Conservation (phyloP, 805 yeast species). For the Yueomyces sp. region DNA sequence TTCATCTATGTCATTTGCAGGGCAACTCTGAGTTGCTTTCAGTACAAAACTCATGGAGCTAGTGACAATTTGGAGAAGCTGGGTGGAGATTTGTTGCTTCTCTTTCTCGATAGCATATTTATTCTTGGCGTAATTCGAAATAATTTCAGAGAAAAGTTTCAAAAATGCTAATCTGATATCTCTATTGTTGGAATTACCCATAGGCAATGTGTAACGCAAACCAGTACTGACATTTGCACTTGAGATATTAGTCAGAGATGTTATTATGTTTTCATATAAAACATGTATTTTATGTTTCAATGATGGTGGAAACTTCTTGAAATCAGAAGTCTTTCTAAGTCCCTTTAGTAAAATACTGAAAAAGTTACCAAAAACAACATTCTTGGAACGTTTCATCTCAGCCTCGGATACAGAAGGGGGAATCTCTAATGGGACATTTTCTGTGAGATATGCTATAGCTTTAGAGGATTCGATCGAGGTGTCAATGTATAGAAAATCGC, state of each 20-base stretch:
- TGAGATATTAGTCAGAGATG: conserved; percentile 53
- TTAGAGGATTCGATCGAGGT: conserved; percentile 52
- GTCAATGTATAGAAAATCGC: conserved; percentile 39
- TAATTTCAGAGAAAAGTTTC: conserved; percentile 62
- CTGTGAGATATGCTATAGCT: conserved; percentile 42
- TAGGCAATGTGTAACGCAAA: conserved; percentile 57
- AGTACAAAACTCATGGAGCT: conserved; percentile 32
- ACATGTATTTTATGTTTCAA: conserved; percentile 39
- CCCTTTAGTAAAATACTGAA: conserved; percentile 45
- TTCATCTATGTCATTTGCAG: conserved; percentile 55
- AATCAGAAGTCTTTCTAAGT: conserved; percentile 26
- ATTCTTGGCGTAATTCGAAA: conserved; percentile 23
- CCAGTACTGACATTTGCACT: conserved; percentile 70
- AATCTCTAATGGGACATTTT: conserved; percentile 43
- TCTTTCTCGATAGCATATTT: conserved; percentile 17
- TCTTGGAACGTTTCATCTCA: conserved; percentile 41
- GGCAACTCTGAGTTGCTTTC: conserved; percentile 47
- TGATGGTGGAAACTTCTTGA: conserved; percentile 25
- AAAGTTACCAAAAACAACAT: conserved; percentile 54
- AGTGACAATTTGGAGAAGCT: conserved; percentile 21
- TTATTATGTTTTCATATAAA: conserved; percentile 50
- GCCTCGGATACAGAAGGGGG: conserved; percentile 41
- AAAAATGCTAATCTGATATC: conserved; percentile 60
- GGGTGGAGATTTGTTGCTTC: conserved; percentile 15
- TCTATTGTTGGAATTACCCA: conserved; percentile 59